phyloP scores from a whole-genome alignment of 2,329 filamentous ascomycete genomes.

The Penicillium sp. region DNA sequence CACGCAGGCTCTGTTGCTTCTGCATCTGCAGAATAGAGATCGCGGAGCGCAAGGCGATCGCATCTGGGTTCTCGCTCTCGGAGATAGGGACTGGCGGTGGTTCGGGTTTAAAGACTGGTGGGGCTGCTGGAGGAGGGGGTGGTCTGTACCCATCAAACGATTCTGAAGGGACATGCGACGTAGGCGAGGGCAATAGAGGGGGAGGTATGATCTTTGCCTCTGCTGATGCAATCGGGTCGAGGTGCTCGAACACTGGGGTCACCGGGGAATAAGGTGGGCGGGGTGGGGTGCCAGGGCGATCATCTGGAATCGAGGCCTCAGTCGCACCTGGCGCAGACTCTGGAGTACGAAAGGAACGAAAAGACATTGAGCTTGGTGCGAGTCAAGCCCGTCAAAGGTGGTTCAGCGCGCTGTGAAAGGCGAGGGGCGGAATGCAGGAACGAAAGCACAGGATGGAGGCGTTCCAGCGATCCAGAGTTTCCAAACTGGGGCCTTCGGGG shows the following conservation, averaged over 20 bases:
- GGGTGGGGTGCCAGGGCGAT: constrained; percentile 43
- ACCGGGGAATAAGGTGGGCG: constrained; percentile 52
- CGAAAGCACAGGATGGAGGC: constrained; percentile 7
- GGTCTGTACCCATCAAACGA: constrained; percentile 10
- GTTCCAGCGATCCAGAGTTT: constrained; percentile 7
- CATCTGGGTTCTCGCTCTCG: constrained; percentile 71
- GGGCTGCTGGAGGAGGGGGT: constrained; percentile 21
- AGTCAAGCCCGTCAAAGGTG: background rate
- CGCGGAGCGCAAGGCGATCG: constrained; percentile 80
- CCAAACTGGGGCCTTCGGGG: constrained; percentile 4
- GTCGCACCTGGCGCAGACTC: constrained; percentile 25
- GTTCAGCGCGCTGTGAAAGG: constrained; percentile 2
- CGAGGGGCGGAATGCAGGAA: constrained; percentile 7
- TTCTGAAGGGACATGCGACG: constrained; percentile 16
- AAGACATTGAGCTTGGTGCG: background rate
- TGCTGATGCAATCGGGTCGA: constrained; percentile 32
- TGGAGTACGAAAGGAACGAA: constrained; percentile 39
- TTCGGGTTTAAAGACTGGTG: constrained; percentile 36
- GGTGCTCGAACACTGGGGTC: constrained; percentile 46
- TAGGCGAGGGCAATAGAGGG: constrained; percentile 32
- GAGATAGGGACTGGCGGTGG: constrained; percentile 49
- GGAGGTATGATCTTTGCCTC: constrained; percentile 37
- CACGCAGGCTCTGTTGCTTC: constrained; percentile 72
- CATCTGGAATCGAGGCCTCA: constrained; percentile 15
- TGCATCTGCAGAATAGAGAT: constrained; percentile 88